A percentile compares a stretch with the other conserved stretches of the same genome.
These are phyloP conservation scores for Litchi chinensis DNA, from an alignment of 345 rosid species.

Conservation along the genomic window DNA sequence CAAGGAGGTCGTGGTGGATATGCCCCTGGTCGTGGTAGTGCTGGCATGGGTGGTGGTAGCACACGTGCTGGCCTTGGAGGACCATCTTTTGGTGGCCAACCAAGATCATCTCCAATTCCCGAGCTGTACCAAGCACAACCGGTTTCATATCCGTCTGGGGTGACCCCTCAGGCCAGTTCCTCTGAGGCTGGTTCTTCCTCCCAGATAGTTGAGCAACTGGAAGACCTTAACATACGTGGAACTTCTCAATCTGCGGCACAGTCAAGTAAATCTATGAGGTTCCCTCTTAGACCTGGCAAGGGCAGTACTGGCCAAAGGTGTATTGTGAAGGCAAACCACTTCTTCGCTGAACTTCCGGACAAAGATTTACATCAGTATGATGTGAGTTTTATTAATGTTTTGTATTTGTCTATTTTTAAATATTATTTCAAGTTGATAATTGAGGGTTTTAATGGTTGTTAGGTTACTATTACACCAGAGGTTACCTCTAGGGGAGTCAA, in stretches of 20 bases:
- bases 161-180: slow-evolving; percentile 54
- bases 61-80: slow-evolving; percentile 52
- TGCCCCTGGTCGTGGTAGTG: slow-evolving; percentile 25
- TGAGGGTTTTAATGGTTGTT: background rate
- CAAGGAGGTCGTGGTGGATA: slow-evolving; percentile 66
- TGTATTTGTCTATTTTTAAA: background rate
- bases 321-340: slow-evolving; percentile 95
- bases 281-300: slow-evolving; percentile 85
- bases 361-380: slow-evolving; percentile 97
- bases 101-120: slow-evolving; percentile 65
- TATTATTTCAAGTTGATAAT: background rate
- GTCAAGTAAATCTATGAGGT: slow-evolving; percentile 76
- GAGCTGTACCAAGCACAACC: slow-evolving; percentile 99
- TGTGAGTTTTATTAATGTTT: slow-evolving; percentile 40
- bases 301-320: slow-evolving; percentile 65
- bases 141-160: slow-evolving; percentile 56
- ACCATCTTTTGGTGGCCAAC: slow-evolving; percentile 53
- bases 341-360: slow-evolving; percentile 85
- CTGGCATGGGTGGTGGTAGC: slow-evolving; percentile 38
- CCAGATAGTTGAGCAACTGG: slow-evolving; percentile 37
- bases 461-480: slow-evolving; percentile 87
- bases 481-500: slow-evolving; percentile 79
- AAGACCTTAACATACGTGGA: too few species aligned
- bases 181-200: slow-evolving; percentile 64
- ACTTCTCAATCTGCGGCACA: slow-evolving; percentile 54